Conservation (phyloP, 305 asterid genomes). For the Fraxinus xanthoxyloides region DNA sequence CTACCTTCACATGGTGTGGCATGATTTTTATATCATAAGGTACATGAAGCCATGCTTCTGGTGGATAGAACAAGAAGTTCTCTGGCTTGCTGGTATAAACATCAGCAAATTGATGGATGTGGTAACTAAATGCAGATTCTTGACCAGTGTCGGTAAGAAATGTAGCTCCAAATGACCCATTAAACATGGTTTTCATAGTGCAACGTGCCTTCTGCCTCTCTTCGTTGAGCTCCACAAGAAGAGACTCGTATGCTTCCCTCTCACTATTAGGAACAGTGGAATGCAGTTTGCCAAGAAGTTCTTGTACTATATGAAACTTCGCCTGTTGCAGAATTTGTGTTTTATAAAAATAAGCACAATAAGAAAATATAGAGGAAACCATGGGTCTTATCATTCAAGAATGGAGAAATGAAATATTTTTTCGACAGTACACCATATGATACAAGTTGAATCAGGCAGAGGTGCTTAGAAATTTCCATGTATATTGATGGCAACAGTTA, state of each 20-base stretch:
- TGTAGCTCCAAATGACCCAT: conserved; percentile 87
- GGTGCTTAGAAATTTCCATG: neutral
- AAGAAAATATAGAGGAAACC: neutral
- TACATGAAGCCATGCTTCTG: conserved; percentile 94
- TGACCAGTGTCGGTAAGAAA: conserved; percentile 89
- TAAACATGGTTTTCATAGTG: conserved; percentile 81
- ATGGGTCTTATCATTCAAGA: neutral
- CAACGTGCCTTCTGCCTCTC: conserved; percentile 76
- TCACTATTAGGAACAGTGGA: conserved; percentile 51
- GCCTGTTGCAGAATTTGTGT: conserved; percentile 46
- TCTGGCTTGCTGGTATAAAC: conserved; percentile 96
- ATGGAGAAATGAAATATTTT: neutral
- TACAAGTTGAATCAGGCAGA: neutral
- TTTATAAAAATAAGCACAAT: conserved; percentile 11
- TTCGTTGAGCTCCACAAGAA: conserved; percentile 70
- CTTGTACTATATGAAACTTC: conserved; percentile 83
- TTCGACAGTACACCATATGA: neutral
- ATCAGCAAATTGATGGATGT: conserved; percentile 93
- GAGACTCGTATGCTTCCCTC: conserved; percentile 57
- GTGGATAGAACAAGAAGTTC: conserved; percentile 77
- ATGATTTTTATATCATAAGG: conserved; percentile 89
- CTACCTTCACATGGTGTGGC: conserved; percentile 98
- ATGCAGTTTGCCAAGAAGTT: conserved; percentile 86
- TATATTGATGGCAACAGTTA: neutral
- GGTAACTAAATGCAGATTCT: conserved; percentile 89